A percentile compares a stretch with the other conserved stretches of the same genome.
These are phyloP conservation scores for Beauveria brongniartii DNA, from an alignment of 2,329 filamentous ascomycete genomes.

Conservation along the genomic window DNA sequence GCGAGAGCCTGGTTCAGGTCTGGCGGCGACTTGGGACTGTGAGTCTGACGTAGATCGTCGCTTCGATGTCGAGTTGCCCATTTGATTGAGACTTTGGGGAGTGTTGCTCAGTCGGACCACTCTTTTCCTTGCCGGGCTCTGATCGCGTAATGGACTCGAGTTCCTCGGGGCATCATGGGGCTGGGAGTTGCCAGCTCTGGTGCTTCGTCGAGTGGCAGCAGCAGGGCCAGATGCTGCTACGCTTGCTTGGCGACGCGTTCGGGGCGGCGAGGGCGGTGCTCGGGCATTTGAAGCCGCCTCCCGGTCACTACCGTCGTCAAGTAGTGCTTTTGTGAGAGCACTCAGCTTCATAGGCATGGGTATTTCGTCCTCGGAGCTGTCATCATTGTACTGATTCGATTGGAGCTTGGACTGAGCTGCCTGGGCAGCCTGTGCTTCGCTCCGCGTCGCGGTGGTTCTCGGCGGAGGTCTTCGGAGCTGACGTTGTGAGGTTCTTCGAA, in stretches of 20 bases:
- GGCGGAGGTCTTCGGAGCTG: conserved; percentile 45
- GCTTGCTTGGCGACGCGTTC: conserved; percentile 41
- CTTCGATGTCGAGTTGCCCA: conserved; percentile 31
- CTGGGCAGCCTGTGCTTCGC: conserved; percentile 34
- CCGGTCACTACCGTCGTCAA: conserved; percentile 54
- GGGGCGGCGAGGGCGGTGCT: conserved; percentile 35
- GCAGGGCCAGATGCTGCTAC: conserved; percentile 35
- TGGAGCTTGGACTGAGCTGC: conserved; percentile 24
- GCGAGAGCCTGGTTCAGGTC: conserved; percentile 26
- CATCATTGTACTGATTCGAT: conserved; percentile 47
- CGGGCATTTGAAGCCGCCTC: conserved; percentile 32
- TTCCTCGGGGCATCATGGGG: conserved; percentile 29
- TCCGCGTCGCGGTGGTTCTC: conserved; percentile 35
- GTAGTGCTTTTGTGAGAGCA: conserved; percentile 78
- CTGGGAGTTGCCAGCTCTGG: conserved; percentile 41
- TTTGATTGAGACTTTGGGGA: conserved; percentile 35
- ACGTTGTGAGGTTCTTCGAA: conserved; percentile 47
- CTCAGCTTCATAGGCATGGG: conserved; percentile 89
- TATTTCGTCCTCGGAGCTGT: conserved; percentile 93
- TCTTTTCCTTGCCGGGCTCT: conserved; percentile 47
- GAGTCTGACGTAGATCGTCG: conserved; percentile 36
- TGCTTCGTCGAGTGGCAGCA: conserved; percentile 36
- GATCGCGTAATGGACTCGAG: conserved; percentile 41
- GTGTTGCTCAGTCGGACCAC: conserved; percentile 50
- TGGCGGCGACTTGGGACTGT: conserved; percentile 12